Percentiles rank a stretch among this genome's conserved stretches.
phyloP scores from a whole-genome alignment of 805 yeast genomes.

The Maudiozyma bulderi region DNA sequence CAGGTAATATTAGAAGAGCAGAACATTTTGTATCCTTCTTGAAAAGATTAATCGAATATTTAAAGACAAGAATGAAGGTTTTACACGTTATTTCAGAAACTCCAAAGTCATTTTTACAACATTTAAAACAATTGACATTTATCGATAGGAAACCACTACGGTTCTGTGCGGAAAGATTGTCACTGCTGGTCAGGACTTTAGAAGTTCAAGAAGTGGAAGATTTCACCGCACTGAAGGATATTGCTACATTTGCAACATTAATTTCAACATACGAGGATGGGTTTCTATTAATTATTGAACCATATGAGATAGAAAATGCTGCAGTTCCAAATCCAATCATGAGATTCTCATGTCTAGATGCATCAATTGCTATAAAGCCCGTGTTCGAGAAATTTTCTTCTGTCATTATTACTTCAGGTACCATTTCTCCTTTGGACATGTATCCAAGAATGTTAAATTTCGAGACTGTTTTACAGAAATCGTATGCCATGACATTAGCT shows the following conservation, averaged over 20 bases:
- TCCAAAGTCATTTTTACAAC: constrained; percentile 85
- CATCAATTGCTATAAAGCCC: constrained; percentile 95
- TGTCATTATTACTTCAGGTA: constrained; percentile 92
- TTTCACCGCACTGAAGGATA: constrained; percentile 84
- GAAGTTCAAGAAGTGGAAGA: constrained; percentile 87
- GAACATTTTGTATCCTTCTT: constrained; percentile 93
- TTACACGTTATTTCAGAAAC: constrained; percentile 97
- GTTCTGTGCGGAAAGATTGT: constrained; percentile 85
- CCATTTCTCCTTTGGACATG: constrained; percentile 97
- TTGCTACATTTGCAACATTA: constrained; percentile 92
- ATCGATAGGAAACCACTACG: constrained; percentile 86
- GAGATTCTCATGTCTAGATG: constrained; percentile 90
- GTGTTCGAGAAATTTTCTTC: constrained; percentile 88
- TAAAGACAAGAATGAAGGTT: constrained; percentile 96
- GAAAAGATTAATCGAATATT: constrained; percentile 84
- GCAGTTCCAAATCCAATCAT: constrained; percentile 95
- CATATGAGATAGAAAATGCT: constrained; percentile 88
- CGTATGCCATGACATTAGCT: constrained; percentile 92
- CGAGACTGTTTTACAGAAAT: constrained; percentile 86
- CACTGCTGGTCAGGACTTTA: constrained; percentile 78
- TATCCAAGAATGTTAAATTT: constrained; percentile 94
- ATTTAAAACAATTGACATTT: constrained; percentile 83
- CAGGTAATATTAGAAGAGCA: constrained; percentile 94
- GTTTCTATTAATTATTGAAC: constrained; percentile 83
- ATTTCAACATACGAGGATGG: constrained; percentile 94